Conservation (phyloP, 2,329 filamentous ascomycete genomes). For the Biscogniauxia sp. region DNA sequence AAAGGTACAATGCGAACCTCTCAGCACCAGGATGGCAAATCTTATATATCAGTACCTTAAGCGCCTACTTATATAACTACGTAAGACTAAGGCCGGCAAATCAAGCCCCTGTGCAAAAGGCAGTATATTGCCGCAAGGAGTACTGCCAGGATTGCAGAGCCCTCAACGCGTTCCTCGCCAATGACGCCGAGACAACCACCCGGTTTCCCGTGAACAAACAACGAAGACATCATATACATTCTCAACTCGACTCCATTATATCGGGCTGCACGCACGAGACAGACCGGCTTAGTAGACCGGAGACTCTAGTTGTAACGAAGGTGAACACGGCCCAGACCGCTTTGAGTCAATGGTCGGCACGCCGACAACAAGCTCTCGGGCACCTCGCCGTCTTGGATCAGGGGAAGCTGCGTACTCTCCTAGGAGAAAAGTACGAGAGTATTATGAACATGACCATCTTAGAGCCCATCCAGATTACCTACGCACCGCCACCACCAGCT, state of each 20-base stretch:
- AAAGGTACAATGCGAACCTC: conserved; percentile 8
- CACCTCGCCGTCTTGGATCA: conserved; percentile 16
- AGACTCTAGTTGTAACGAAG: conserved; percentile 30
- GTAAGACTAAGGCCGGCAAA: conserved; percentile 19
- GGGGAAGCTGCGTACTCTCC: conserved; percentile 13
- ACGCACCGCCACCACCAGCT: background rate
- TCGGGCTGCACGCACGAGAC: conserved; percentile 25
- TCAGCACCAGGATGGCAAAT: conserved; percentile 18
- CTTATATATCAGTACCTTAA: conserved; percentile 24
- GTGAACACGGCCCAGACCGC: background rate
- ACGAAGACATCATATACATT: conserved; percentile 23
- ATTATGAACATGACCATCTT: conserved; percentile 16
- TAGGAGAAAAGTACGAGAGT: conserved; percentile 12
- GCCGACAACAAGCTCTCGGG: conserved; percentile 4
- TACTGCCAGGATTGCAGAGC: conserved; percentile 24
- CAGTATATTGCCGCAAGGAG: conserved; percentile 13
- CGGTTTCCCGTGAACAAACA: conserved; percentile 16
- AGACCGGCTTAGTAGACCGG: background rate
- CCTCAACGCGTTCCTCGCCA: conserved; percentile 29
- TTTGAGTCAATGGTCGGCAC: conserved; percentile 5
- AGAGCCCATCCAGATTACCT: background rate
- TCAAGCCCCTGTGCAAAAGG: background rate
- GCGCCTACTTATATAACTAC: conserved; percentile 21
- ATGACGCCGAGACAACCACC: background rate
- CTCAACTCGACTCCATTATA: conserved; percentile 4